Percentiles rank a stretch among this genome's conserved stretches.
Evolutionary conservation across 306 rosid species (phyloP).

Genomic region (Cucurbita ficifolia): DNA sequence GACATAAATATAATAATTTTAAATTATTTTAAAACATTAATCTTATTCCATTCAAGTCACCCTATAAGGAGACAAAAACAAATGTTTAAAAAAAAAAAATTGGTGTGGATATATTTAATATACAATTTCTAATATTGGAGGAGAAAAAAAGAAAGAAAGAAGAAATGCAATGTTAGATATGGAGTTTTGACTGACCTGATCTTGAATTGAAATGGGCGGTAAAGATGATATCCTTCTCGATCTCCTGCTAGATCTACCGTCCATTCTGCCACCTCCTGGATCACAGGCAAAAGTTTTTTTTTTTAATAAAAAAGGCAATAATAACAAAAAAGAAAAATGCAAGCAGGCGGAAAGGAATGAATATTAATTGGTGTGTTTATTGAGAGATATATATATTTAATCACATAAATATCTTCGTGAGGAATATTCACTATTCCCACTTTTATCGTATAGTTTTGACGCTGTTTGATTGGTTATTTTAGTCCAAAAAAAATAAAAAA

Average conservation of each 20-base stretch:
- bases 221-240: slow-evolving; percentile 23
- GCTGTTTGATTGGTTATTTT: not conserved
- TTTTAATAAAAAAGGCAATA: not conserved
- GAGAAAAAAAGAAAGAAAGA: not conserved
- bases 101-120: not conserved
- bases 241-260: slow-evolving; percentile 21
- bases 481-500: not conserved
- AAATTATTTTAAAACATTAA: too few relatives aligned
- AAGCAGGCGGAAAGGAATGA: not conserved
- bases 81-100: not conserved
- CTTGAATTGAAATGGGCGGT: slow-evolving; percentile 26
- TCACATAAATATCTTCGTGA: slow-evolving; percentile 21
- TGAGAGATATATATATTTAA: not conserved
- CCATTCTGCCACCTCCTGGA: slow-evolving; percentile 11
- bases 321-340: not conserved
- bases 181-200: slow-evolving; percentile 33
- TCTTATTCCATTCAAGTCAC: too few relatives aligned
- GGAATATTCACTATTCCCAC: slow-evolving; percentile 10
- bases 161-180: not conserved
- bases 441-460: not conserved
- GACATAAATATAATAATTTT: too few relatives aligned
- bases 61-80: not conserved
- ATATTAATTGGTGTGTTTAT: not conserved
- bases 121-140: not conserved
- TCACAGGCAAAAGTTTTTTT: not conserved